Percentiles rank a stretch among this genome's conserved stretches.
These are phyloP conservation scores for Pterulicium gracile DNA, from an alignment of 1,284 basidiomycete species.

Conservation along the genomic window DNA sequence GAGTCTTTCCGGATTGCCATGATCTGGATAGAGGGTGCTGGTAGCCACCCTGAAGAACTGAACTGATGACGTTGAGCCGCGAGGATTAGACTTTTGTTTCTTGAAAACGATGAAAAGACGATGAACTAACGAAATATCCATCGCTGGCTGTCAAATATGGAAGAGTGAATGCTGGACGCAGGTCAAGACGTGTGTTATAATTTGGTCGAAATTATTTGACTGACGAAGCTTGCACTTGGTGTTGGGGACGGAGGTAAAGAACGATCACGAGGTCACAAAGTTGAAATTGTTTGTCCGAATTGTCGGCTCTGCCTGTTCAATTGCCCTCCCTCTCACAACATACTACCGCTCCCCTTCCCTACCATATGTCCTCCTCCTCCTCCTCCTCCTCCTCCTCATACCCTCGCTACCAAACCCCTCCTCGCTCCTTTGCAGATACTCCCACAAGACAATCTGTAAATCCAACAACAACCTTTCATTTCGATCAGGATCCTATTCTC, in stretches of 20 bases:
- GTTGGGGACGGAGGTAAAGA: not conserved
- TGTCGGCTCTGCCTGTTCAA: too few species aligned
- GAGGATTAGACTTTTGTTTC: too few species aligned
- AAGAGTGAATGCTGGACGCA: not conserved
- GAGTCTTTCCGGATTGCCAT: slow-evolving; percentile 69
- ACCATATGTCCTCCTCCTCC: not conserved
- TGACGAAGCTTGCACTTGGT: too few species aligned
- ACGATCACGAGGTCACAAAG: not conserved
- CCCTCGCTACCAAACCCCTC: not conserved
- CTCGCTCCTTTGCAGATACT: not conserved
- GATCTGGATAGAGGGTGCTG: slow-evolving; percentile 79
- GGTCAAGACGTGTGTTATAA: too few species aligned
- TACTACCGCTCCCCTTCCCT: slow-evolving; percentile 1
- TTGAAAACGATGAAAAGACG: not conserved
- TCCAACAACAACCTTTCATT: not conserved
- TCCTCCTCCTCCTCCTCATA: too few species aligned
- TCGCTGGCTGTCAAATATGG: too few species aligned
- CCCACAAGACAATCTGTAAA: not conserved
- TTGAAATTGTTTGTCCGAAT: not conserved
- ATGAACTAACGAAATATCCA: slow-evolving; percentile 32
- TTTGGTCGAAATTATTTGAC: too few species aligned
- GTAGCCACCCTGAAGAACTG: slow-evolving; percentile 88
- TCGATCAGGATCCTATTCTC: not conserved
- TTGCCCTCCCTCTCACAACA: too few species aligned
- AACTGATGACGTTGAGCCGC: slow-evolving; percentile 24